Base-by-base conservation (phyloP, 2,329 filamentous ascomycete genomes). In the Nothophaeocryptopus gaeumannii region DNA sequence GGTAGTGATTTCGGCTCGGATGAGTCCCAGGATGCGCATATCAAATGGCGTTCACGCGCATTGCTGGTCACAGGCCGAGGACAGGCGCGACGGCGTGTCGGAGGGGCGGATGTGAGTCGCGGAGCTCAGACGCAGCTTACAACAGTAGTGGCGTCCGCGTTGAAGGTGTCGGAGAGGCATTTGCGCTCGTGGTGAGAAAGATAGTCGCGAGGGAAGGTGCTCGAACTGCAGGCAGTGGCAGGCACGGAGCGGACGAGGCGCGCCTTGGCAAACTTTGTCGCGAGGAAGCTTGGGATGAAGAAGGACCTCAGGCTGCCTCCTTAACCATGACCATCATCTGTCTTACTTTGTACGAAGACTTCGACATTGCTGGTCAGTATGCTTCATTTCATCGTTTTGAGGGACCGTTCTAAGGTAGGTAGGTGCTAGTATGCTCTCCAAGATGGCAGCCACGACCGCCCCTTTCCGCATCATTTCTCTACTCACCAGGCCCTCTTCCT, bases 21-120 rank as follows among this genome's bases (percentile, higher is more conserved):
- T 70, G 89, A 90, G 49, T 97, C 97, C 80, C 93, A 99, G 70
- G 93, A 97, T 74, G 91, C 90, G 51, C 93, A 97, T 67, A 85
- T 95, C 32, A 78, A 96, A 51, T 92, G 92, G 61, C 96, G n/a
- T 39, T 16, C 36, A 33, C 41, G 50, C 53, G 53, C 55, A 58
- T 55, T 13, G 39, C 46, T 40, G 20, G 34, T 49, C 7, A 36
- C 2, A 16, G 14, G 31, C n/a, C 31, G 42, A 29, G 12, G 31
- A 16, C 26, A 40, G 12, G 30, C 16, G 52, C 32, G 42, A 34
- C 26, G 30, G 40, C 10, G 39, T 16, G 29, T 31, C 26, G n/a
- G 20, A 20, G 5, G 16, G 8, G 42, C 14, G 10, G 1, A 13
- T 16, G 1, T 13, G 15, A 34, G 42, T 54, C 53, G 50, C 53